A percentile compares a stretch with the other conserved stretches of the same genome.
Conservation (phyloP, 164 flowering plant genomes). For the Piper longum region DNA sequence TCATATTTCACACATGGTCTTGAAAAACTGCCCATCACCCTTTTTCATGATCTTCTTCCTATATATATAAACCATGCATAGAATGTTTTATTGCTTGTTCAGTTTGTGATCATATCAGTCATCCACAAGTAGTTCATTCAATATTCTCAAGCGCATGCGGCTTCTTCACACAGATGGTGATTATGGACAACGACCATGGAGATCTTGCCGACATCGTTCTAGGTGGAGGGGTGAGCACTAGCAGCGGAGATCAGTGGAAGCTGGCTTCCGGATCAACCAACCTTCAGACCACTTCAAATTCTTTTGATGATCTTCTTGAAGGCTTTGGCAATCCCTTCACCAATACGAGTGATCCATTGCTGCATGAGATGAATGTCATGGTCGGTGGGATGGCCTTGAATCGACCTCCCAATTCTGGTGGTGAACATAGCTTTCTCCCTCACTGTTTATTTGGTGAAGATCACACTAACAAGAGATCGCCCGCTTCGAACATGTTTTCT, state of each 20-base stretch:
- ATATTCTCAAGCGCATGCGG: conserved; percentile 10
- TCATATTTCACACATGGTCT: neutral
- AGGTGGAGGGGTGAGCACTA: conserved; percentile 7
- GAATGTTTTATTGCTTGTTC: conserved; percentile 9
- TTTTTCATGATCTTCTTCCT: conserved; percentile 5
- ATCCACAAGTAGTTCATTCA: too few species aligned
- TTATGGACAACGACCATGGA: conserved; percentile 60
- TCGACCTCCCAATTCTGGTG: conserved; percentile 5
- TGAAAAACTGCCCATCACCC: conserved; percentile 1
- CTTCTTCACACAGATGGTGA: conserved; percentile 9
- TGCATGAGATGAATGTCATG: conserved; percentile 22
- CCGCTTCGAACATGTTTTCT: conserved; percentile 6
- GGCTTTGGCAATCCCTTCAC: conserved; percentile 50
- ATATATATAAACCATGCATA: conserved; percentile 1
- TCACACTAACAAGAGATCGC: neutral
- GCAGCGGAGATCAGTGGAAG: conserved; percentile 13
- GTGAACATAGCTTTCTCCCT: neutral
- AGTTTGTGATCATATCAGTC: conserved; percentile 5
- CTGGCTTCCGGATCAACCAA: conserved; percentile 18
- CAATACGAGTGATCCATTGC: conserved; percentile 38
- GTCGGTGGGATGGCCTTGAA: conserved; percentile 16
- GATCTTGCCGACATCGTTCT: conserved; percentile 69
- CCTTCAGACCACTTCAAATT: conserved; percentile 1
- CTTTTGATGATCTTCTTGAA: conserved; percentile 8
- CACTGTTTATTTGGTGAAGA: conserved; percentile 3